Base-by-base conservation (phyloP, 148 eudicot genomes). In the Vaccinium vitisidaea region DNA sequence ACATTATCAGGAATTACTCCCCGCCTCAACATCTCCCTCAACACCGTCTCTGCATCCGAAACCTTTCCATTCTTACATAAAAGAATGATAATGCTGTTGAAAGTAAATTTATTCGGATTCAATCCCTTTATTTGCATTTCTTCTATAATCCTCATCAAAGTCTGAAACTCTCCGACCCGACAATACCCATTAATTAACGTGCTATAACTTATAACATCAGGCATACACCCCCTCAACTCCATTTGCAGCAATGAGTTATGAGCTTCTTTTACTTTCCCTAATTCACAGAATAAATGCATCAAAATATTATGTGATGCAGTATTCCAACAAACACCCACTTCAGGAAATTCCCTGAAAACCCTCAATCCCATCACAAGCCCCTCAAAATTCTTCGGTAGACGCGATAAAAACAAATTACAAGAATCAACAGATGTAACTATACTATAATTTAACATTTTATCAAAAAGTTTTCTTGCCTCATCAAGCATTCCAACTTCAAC, bases 201-300 rank as follows among this genome's bases (percentile, higher is more conserved):
- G 81, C 94, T 92, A 85, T 92, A 95, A 89, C 96, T 95, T 79
- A 94, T 86, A 81, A 88, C 91, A 93, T 97, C 99, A 82, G 96
- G 94, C 81, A 75, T 61, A 87, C 88, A 91, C 13, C 98, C 94
- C 83, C 91, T 92, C 69, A 87, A 87, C 86, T 90, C 94, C 98
- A 97, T 93, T 88, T 92, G 91, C 83, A 94, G 30, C 65, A 97
- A 88, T 70, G 95, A 79, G 85, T 77, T 87, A 86, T 95, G 99
- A 84, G 99, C 96, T 91, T 95, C 99, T 90, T 84, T 92, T 8
- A 91, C 84, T 88, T 92, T 95, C 59, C 91, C 87, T 61, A 89
- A 55, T 86, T 79, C 91, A 87, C 98, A 95, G 88, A 97, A 88
- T 63, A 86, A 84, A 70, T 90, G 92, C 52, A 97, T 85, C 56